Base-by-base conservation (phyloP, 2,329 filamentous ascomycete species). In the Aspergillus costaricaensis region DNA sequence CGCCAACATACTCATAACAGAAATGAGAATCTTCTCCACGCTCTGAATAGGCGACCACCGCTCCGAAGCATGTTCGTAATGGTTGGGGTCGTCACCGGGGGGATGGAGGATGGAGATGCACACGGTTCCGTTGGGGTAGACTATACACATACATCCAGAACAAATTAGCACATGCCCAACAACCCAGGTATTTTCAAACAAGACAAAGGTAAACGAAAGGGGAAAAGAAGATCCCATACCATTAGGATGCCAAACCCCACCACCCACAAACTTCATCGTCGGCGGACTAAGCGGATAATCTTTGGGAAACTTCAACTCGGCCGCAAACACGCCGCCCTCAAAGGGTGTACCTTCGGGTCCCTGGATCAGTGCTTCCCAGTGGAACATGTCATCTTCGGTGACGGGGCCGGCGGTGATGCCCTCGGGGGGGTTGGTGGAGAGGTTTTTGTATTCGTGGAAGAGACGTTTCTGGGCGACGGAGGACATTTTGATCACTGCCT, bases 61-160 rank as follows among this genome's bases (percentile, higher is more conserved):
- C 81, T 98, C 95, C 1, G 90, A 92, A 7, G 95, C 94, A 70
- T 94, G 91, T 79, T 98, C 94, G 84, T 98, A 98, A 82, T 96
- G 93, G 81, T 97, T 97, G 57, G 95, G 95, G 78, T 98, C 94
- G 79, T 98, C 94, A 71, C 95, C 94, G 2, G 94, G 94, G 3
- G 94, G 90, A 78, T 98, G 94, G 2, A 98, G 88, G 80, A 98
- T 98, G n/a, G 91, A 96, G 72, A 98, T 98, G 81, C 94, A 98
- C 69, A 98, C 95, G 17, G 94, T 86, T 65, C 94, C 94, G 74
- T 90, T 94, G 15, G 90, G 86, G 76, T 98, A 98, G 55, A 98
- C 93, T 96, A 66, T 43, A 36, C 5, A 19, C 12, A 58, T 43
- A 1, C 15, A 23, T 30, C 6, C 10, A 32, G 25, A 36, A 36